Base-by-base conservation (phyloP, 1,139 yeast species). In the Taiozyma sp. region DNA sequence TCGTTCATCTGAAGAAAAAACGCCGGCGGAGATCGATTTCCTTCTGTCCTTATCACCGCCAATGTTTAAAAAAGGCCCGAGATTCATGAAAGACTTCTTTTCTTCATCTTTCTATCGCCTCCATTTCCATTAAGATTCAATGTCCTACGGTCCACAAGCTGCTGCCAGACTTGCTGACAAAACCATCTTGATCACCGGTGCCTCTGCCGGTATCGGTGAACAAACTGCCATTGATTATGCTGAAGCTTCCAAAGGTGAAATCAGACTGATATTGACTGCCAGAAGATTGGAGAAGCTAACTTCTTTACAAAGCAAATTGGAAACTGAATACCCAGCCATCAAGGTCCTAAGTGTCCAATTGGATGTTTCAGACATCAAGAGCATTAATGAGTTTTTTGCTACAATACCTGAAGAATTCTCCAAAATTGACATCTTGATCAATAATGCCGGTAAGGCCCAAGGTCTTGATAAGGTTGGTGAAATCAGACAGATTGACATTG, bases 361-460 rank as follows among this genome's bases (percentile, higher is more conserved):
- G 16, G 93, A 86, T 61, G 85, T 86, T 64, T 65, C 79, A 66
- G 68, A 72, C 62, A 62, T 70, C 47, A 67, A 67, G 10, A 72
- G 74, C 29, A 75, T 84, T 54, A 73, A 72, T 39, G 65, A 70
- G 39, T 81, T 79, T 59, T 70, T 84, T 45, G 59, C 63, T 4
- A 56, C 57, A 13, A 61, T 78, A 44, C 84, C 84, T 3, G 53
- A 53, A 34, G 81, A 74, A 19, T 78, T 73, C 58, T 61, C 70
- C 22, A 75, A 74, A 48, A 70, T 79, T 49, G 84, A 80, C 60
- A 75, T 86, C 32, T 74, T 86, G 46, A 69, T 85, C 58, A 86
- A 86, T 72, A 86, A 85, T 61, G 89, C 91, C 23, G 92, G 93
- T 36, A 74, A 81, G 68, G 92, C 88, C 9, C 74, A 76, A 55